These are phyloP conservation scores for Ogataea nitratoaversa DNA, from an alignment of 805 yeast species.

Conservation along the genomic window DNA sequence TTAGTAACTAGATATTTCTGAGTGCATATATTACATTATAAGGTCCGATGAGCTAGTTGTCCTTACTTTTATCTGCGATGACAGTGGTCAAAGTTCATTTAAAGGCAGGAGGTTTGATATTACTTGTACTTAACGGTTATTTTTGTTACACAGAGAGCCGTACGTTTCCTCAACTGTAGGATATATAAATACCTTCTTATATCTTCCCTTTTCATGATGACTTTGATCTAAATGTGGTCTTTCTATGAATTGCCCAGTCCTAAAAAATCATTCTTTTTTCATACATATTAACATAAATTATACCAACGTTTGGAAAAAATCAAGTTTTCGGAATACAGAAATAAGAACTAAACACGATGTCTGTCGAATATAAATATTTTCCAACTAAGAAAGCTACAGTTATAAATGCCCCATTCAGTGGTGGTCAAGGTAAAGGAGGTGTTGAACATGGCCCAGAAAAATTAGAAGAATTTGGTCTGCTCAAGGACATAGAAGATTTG, in stretches of 20 bases:
- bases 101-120: slow-evolving; percentile 4
- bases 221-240: not conserved
- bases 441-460: slow-evolving; percentile 92
- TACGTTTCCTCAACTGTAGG: too few relatives aligned
- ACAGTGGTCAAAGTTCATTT: not conserved
- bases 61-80: not conserved
- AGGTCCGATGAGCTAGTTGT: too few relatives aligned
- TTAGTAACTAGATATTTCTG: too few relatives aligned
- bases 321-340: too few relatives aligned
- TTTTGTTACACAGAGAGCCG: not conserved
- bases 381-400: slow-evolving; percentile 57
- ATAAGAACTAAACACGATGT: too few relatives aligned
- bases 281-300: too few relatives aligned
- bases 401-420: slow-evolving; percentile 87
- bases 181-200: not conserved
- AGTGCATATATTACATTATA: too few relatives aligned
- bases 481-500: slow-evolving; percentile 53
- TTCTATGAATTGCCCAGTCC: too few relatives aligned
- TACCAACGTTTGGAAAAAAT: too few relatives aligned
- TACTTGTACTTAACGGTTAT: slow-evolving; percentile 6
- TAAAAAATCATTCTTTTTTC: too few relatives aligned
- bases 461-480: slow-evolving; percentile 68
- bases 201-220: not conserved
- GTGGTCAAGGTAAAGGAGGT: slow-evolving; percentile 93
- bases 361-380: slow-evolving; percentile 45